Conservation (phyloP, 2,329 filamentous ascomycete genomes). For the Xylariomycetidae sp. region DNA sequence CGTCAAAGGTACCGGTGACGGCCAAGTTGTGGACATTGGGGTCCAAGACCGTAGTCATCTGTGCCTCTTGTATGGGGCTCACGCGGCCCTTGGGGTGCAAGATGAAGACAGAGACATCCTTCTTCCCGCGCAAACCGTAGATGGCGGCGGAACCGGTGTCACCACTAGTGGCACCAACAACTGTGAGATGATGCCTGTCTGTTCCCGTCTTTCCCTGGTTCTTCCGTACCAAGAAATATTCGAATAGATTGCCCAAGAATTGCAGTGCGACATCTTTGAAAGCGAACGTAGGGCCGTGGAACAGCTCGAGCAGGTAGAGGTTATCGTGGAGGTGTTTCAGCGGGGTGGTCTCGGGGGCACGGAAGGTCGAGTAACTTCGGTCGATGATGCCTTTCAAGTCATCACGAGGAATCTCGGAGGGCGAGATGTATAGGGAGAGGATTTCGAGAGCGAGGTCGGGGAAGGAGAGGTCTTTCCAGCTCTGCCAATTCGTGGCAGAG, state of each 20-base stretch:
- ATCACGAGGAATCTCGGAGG: conserved; percentile 69
- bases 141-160: conserved; percentile 94
- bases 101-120: conserved; percentile 95
- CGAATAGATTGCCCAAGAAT: conserved; percentile 92
- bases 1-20: conserved; percentile 87
- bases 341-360: conserved; percentile 70
- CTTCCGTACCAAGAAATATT: conserved; percentile 73
- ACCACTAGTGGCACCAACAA: conserved; percentile 80
- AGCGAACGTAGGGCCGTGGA: conserved; percentile 91
- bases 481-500: conserved; percentile 47
- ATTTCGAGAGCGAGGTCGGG: conserved; percentile 78
- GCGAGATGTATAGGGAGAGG: conserved; percentile 81
- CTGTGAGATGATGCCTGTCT: conserved; percentile 74
- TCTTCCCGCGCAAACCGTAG: conserved; percentile 89
- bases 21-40: conserved; percentile 88
- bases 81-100: conserved; percentile 87
- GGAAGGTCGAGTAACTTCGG: conserved; percentile 85
- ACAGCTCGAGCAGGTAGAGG: conserved; percentile 84
- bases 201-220: conserved; percentile 62
- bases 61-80: conserved; percentile 82
- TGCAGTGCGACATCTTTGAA: conserved; percentile 96
- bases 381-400: conserved; percentile 81
- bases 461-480: conserved; percentile 75
- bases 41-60: conserved; percentile 94
- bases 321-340: conserved; percentile 71